Evolutionary conservation across 495 filamentous ascomycete genomes (phyloP).

Genomic region (Talaromyces adpressus): DNA sequence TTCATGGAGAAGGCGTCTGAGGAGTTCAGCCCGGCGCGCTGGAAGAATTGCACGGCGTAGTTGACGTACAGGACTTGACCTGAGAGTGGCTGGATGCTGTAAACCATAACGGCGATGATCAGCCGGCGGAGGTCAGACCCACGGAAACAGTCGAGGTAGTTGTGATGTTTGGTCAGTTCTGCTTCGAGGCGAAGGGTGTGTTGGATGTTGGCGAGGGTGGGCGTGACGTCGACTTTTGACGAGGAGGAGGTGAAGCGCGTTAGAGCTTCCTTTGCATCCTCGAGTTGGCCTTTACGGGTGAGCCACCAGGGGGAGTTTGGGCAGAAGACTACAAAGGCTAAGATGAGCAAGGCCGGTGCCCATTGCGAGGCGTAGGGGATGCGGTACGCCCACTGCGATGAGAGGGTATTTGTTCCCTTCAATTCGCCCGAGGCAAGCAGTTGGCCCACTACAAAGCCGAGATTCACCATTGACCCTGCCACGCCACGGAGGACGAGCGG

Average conservation of each 20-base stretch:
- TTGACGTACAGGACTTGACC: conserved; percentile 25
- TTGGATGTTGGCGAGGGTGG: conserved; percentile 24
- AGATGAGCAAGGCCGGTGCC: conserved; percentile 23
- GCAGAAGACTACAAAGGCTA: conserved; percentile 31
- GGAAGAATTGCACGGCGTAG: conserved; percentile 37
- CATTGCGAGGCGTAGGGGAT: conserved; percentile 32
- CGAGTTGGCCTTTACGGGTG: conserved; percentile 31
- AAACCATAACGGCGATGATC: conserved; percentile 41
- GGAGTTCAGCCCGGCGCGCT: conserved; percentile 54
- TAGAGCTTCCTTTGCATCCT: conserved; percentile 30
- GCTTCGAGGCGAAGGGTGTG: conserved; percentile 32
- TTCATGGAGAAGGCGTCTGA: conserved; percentile 57
- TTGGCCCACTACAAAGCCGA: conserved; percentile 31
- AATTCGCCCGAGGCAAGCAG: conserved; percentile 32
- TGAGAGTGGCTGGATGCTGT: conserved; percentile 38
- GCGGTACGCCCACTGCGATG: conserved; percentile 26
- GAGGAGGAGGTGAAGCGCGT: conserved; percentile 22
- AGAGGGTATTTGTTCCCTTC: conserved; percentile 26
- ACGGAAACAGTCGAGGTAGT: conserved; percentile 31
- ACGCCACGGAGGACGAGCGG: conserved; percentile 35
- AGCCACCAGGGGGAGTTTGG: conserved; percentile 47
- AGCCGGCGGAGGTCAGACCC: conserved; percentile 39
- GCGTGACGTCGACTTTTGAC: conserved; percentile 11
- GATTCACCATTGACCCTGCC: conserved; percentile 29
- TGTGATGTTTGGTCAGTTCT: conserved; percentile 6